Conservation (phyloP, 345 rosid species). For the Hibiscus syriacus region DNA sequence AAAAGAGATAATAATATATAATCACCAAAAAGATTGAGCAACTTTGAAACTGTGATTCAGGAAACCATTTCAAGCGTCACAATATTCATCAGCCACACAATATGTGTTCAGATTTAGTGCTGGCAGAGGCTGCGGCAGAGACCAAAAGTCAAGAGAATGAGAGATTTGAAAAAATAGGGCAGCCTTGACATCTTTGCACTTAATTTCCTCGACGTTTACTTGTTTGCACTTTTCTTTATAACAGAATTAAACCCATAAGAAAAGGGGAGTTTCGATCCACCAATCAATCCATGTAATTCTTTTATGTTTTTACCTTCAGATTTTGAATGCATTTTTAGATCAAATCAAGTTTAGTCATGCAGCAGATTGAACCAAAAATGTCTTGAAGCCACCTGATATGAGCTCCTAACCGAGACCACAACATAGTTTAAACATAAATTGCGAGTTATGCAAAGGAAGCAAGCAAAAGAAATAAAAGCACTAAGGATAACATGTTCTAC, state of each 20-base stretch:
- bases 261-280: not conserved
- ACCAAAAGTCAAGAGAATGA: not conserved
- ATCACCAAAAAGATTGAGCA: not conserved
- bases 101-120: not conserved
- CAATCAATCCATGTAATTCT: not conserved
- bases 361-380: too few species aligned
- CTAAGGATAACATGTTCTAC: too few species aligned
- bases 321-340: too few species aligned
- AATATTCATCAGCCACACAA: not conserved
- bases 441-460: too few species aligned
- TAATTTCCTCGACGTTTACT: not conserved
- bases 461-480: too few species aligned
- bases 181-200: not conserved
- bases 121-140: not conserved
- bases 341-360: too few species aligned
- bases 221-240: not conserved
- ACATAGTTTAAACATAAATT: too few species aligned
- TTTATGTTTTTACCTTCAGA: too few species aligned
- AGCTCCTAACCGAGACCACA: too few species aligned
- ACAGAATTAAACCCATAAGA: not conserved
- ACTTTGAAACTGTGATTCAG: not conserved
- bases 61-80: not conserved
- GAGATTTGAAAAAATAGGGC: not conserved
- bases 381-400: too few species aligned
- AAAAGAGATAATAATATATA: too few species aligned